These are phyloP conservation scores for Xylaria sp. DNA, from an alignment of 2,329 filamentous ascomycete genomes.

Conservation along the genomic window DNA sequence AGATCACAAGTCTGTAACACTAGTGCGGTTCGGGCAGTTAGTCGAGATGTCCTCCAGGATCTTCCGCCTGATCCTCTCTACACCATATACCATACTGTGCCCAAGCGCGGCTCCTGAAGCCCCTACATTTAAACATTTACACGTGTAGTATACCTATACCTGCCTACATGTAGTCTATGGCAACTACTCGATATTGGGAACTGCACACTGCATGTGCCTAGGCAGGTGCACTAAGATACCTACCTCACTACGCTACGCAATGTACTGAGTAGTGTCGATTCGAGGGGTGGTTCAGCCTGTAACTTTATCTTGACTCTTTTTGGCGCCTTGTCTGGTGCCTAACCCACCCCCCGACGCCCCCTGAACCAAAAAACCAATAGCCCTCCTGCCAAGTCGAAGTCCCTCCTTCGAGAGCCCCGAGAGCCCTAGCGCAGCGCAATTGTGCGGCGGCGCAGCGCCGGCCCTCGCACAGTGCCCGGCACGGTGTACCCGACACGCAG, in stretches of 20 bases:
- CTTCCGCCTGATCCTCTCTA: slow-evolving; percentile 18
- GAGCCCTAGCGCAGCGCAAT: background rate
- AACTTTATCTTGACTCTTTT: slow-evolving; percentile 13
- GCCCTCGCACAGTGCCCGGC: background rate
- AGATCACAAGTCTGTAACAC: slow-evolving; percentile 33
- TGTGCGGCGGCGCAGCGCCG: background rate
- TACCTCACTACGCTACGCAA: background rate
- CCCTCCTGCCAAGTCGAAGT: slow-evolving; percentile 22
- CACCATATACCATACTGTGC: slow-evolving; percentile 6
- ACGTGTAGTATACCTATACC: background rate
- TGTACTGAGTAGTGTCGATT: background rate
- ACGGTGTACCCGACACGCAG: slow-evolving; percentile 12
- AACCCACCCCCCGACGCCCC: slow-evolving; percentile 15
- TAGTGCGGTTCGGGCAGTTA: slow-evolving; percentile 38
- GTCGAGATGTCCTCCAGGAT: slow-evolving; percentile 4
- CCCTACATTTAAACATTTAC: slow-evolving; percentile 9
- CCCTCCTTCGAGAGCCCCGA: slow-evolving; percentile 1
- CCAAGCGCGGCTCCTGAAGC: slow-evolving; percentile 29
- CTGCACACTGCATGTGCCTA: too few relatives aligned
- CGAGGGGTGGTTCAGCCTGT: background rate
- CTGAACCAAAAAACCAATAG: slow-evolving; percentile 28
- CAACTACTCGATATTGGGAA: too few relatives aligned
- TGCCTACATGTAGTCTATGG: too few relatives aligned
- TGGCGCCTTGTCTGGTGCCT: slow-evolving; percentile 16
- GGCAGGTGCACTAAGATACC: background rate